Evolutionary conservation across 75 land plant genomes (phyloP).

Genomic region (Selaginella tamariscina): DNA sequence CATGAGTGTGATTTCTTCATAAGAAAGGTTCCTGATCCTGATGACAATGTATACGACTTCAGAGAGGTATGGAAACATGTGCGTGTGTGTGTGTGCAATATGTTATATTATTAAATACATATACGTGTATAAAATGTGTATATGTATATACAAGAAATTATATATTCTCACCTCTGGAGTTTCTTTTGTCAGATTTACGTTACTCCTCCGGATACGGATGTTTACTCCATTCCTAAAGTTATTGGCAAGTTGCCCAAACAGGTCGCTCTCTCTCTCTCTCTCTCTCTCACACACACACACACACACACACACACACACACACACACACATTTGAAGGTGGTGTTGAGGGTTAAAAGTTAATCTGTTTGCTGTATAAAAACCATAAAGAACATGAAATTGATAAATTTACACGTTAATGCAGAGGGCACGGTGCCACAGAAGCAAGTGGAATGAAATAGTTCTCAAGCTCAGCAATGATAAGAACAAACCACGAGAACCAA

Average conservation of each 20-base stretch:
- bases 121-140: background rate
- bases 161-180: background rate
- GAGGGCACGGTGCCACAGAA: background rate
- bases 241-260: slow-evolving; percentile 84
- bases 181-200: slow-evolving; percentile 75
- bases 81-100: background rate
- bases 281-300: background rate
- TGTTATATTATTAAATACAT: background rate
- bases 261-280: slow-evolving; percentile 29
- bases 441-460: slow-evolving; percentile 4
- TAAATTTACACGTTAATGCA: background rate
- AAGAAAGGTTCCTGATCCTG: slow-evolving; percentile 81
- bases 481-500: slow-evolving; percentile 8
- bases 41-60: slow-evolving; percentile 79
- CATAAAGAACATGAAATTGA: too few relatives aligned
- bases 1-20: slow-evolving; percentile 95
- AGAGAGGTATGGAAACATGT: slow-evolving; percentile 46
- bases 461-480: background rate
- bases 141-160: background rate
- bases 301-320: too few relatives aligned
- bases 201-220: slow-evolving; percentile 91
- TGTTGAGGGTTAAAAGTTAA: too few relatives aligned
- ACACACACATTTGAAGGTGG: background rate
- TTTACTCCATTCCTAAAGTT: slow-evolving; percentile 84
- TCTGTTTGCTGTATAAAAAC: background rate